Evolutionary conservation across 257 asterid species (phyloP).

Genomic region (Galeopsis tetrahit): DNA sequence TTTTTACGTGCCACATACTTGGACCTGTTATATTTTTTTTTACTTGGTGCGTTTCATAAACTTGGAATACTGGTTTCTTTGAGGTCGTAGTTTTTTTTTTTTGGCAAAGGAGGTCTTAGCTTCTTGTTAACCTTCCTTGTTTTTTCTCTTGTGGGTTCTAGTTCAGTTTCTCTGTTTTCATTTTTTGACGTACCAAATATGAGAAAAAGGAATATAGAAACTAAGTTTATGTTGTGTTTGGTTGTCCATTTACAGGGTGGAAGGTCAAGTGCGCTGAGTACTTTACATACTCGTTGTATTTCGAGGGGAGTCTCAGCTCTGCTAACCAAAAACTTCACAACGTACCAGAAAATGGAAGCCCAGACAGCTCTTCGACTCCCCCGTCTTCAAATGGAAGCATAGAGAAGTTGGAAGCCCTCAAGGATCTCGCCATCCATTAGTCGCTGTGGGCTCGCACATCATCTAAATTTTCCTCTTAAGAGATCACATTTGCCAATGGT

Average conservation of each 20-base stretch:
- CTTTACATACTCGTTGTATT: conserved; percentile 77
- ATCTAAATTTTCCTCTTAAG: conserved; percentile 30
- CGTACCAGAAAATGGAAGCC: conserved; percentile 56
- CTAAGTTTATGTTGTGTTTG: not conserved
- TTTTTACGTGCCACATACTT: too few species aligned
- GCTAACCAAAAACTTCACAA: conserved; percentile 49
- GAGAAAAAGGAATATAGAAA: not conserved
- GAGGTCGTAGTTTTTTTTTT: too few species aligned
- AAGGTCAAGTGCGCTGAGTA: conserved; percentile 70
- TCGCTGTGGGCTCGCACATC: conserved; percentile 17
- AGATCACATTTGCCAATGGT: conserved; percentile 28
- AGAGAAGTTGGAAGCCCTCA: conserved; percentile 55
- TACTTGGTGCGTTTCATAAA: too few species aligned
- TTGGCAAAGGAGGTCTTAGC: too few species aligned
- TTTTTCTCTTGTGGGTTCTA: too few species aligned
- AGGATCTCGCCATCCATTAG: conserved; percentile 63
- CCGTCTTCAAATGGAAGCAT: conserved; percentile 65
- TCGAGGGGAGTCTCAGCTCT: conserved; percentile 79
- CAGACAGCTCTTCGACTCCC: conserved; percentile 32
- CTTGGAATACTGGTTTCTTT: too few species aligned
- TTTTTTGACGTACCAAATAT: too few species aligned
- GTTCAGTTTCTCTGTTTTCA: too few species aligned
- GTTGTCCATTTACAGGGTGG: conserved; percentile 69
- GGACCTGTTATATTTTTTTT: too few species aligned
- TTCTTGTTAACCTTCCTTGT: too few species aligned